Percentiles rank a stretch among this genome's conserved stretches.
Conservation (phyloP, 2,329 filamentous ascomycete species). For the Thelonectria rubi region DNA sequence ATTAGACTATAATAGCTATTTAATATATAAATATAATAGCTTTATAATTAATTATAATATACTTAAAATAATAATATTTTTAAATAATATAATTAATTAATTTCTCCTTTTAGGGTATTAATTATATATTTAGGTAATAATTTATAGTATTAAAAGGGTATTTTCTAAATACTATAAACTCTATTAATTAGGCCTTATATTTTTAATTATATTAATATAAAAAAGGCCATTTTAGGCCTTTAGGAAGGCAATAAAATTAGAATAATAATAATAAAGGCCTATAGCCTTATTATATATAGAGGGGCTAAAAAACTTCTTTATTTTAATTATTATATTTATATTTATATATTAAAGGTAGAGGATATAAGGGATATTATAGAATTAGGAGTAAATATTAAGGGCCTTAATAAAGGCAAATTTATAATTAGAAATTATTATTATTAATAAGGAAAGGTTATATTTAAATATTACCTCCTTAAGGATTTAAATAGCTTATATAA, state of each 20-base stretch:
- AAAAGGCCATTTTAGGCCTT: too few species aligned
- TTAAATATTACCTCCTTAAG: not conserved
- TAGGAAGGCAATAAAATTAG: too few species aligned
- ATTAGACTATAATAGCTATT: not conserved
- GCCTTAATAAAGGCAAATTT: not conserved
- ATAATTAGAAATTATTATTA: not conserved
- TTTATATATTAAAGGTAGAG: not conserved
- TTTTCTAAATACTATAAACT: too few species aligned
- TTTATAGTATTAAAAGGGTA: too few species aligned
- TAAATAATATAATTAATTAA: not conserved
- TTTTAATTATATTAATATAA: too few species aligned
- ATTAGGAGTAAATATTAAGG: not conserved
- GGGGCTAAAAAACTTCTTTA: not conserved
- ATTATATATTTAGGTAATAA: too few species aligned
- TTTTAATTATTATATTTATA: not conserved
- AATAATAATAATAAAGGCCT: too few species aligned
- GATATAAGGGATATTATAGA: not conserved
- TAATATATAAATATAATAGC: not conserved
- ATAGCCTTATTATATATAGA: not conserved
- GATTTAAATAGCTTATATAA: not conserved
- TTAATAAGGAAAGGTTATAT: not conserved
- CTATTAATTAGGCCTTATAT: too few species aligned
- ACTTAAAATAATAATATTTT: not conserved
- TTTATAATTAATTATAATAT: not conserved
- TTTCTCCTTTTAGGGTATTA: not conserved